Conservation (phyloP, 805 yeast genomes). For the Saccharomyces kudriavzevii region DNA sequence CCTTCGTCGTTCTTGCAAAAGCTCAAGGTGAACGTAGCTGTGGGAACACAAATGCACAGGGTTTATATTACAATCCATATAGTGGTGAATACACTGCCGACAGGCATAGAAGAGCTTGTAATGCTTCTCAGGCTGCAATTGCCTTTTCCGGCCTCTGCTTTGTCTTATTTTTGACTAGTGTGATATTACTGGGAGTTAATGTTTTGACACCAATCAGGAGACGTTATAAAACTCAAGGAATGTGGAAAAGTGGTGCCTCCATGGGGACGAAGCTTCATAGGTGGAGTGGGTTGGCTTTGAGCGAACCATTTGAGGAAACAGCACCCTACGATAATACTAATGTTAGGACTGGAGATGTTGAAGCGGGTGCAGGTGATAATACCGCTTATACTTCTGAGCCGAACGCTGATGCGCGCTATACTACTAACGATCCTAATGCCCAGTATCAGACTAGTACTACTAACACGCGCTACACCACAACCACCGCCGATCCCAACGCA, state of each 20-base stretch:
- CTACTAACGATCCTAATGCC: not conserved
- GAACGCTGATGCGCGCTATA: not conserved
- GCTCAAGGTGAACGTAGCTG: conserved; percentile 27
- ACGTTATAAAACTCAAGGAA: conserved; percentile 16
- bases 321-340: not conserved
- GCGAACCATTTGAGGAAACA: conserved; percentile 4
- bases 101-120: conserved; percentile 18
- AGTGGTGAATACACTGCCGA: conserved; percentile 11
- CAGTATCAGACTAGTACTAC: not conserved
- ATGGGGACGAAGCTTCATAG: conserved; percentile 18
- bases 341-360: conserved; percentile 1
- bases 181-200: conserved; percentile 21
- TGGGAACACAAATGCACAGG: conserved; percentile 9
- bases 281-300: conserved; percentile 17
- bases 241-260: conserved; percentile 15
- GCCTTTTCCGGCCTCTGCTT: conserved; percentile 30
- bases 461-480: not conserved
- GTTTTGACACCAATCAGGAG: conserved; percentile 24
- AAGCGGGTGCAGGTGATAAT: conserved; percentile 3
- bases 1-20: conserved; percentile 30
- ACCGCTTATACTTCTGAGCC: not conserved
- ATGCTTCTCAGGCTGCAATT: conserved; percentile 26
- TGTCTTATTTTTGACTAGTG: conserved; percentile 22
- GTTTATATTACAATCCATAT: conserved; percentile 15
- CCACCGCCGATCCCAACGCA: not conserved